These are phyloP conservation scores for Dothideomycetidae sp. DNA, from an alignment of 2,329 filamentous ascomycete species.

Conservation along the genomic window DNA sequence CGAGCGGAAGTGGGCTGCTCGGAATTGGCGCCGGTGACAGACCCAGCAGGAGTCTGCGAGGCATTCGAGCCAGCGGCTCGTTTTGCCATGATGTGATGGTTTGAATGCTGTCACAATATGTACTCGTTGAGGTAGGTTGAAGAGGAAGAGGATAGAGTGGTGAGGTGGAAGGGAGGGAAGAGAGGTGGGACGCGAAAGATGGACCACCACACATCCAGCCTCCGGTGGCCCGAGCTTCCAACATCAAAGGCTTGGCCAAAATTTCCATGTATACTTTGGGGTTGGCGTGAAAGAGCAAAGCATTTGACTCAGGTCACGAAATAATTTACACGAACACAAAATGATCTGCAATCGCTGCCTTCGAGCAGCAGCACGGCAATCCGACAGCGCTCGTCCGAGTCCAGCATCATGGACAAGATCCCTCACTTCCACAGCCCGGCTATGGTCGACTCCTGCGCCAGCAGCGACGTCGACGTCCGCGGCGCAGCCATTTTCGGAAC, in stretches of 20 bases:
- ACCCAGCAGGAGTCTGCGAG: not conserved
- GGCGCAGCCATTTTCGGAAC: conserved; percentile 33
- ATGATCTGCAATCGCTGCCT: conserved; percentile 30
- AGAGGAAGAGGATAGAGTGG: not conserved
- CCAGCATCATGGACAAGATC: conserved; percentile 5
- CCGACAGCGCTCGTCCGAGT: not conserved
- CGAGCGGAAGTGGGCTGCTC: not conserved
- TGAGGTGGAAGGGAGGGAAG: not conserved
- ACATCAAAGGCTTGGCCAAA: conserved; percentile 6
- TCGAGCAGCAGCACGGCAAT: conserved; percentile 19
- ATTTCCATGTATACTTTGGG: conserved; percentile 1
- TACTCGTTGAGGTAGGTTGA: not conserved
- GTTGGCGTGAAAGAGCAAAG: no score
- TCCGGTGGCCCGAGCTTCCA: conserved; percentile 13
- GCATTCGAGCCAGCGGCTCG: conserved; percentile 1
- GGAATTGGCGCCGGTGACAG: not conserved
- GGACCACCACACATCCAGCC: not conserved
- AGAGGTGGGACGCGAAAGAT: not conserved
- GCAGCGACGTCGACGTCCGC: conserved; percentile 31
- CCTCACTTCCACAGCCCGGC: conserved; percentile 14
- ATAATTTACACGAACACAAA: no score
- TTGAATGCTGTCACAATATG: not conserved
- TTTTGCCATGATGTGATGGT: conserved; percentile 2
- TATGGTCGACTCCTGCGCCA: conserved; percentile 13
- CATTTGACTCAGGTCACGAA: no score